Evolutionary conservation across 2,329 filamentous ascomycete species (phyloP), one percentile per base, ranked within the genome.

Genomic region (Fusarium cicatricum): DNA sequence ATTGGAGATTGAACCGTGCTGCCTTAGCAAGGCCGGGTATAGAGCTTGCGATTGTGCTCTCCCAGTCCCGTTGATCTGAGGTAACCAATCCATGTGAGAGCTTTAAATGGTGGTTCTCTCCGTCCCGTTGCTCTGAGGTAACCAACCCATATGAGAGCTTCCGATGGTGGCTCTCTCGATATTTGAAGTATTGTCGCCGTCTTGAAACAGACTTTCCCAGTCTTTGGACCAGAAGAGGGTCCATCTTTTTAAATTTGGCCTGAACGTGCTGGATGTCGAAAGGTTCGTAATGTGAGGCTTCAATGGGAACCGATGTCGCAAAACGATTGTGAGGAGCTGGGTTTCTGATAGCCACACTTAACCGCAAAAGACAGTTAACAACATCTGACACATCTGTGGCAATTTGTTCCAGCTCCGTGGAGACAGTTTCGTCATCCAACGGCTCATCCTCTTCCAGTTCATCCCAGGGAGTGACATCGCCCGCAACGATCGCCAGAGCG

Each of bases 261-360:
- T 11, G 21, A 1, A 63, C 52, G n/a, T 63, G 55, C 0, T 43
- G 2, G 2, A 62, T 29, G 3, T 63, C 59, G 2, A 26, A 51
- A 0, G 3, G 34, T 4, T 63, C 61, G 3, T 29, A 58, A 2
- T 41, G 11, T 0, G 52, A 64, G 0, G 40, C 32, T 0, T 61
- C 53, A 0, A n/a, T 32, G 0, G 12, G 8, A 0, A 1, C 0
- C 0, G 15, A 51, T 1, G 19, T 17, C 1, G 23, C 19, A 0
- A 64, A 55, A 1, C 46, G 45, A 5, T 64, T 60, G 4, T 64
- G 60, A 0, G 57, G 14, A 12, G 51, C 37, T 0, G 56, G 61
- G 2, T 64, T 42, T 11, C 48, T 44, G 5, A 64, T 61, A 0
- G 60, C 28, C 0, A 51, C 46, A 0, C 34, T 46, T 0, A 64